Evolutionary conservation across 305 asterid species (phyloP), one percentile per base, ranked within the genome.

Genomic region (Lippia alba): DNA sequence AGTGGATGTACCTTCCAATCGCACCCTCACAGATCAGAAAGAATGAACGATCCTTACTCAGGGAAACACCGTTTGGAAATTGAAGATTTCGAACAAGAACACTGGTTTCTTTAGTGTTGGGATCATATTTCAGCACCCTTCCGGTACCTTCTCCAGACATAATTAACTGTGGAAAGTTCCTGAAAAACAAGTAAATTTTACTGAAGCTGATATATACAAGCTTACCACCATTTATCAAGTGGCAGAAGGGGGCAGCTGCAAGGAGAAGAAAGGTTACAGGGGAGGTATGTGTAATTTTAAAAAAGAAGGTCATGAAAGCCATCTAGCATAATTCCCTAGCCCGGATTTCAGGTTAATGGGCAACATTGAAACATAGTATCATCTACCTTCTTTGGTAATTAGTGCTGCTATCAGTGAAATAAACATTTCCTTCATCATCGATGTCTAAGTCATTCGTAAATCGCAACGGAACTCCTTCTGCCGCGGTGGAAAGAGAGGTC

Each of bases 361-460:
- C 30, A 24, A 24, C 30, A 24, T 65, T 53, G 62, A 46, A 53
- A 4, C 39, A 49, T 14, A 44, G 51, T 58, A 14, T 51, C 30
- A 68, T 66, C 61, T 81, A 91, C 99, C 99, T 91, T 69, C 99
- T 81, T 72, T 74, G 85, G 65, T 84, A 94, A 4, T 70, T 82
- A 50, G 87, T 77, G 86, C 97, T 91, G 90, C 99, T 94, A 79
- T 89, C 97, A 0, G 97, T 88, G 79, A 94, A 91, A 78, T 91
- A 94, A 44, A 94, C 64, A 67, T 85, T 89, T 72, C 97, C 97
- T 33, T 89, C 89, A 8, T 83, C 85, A 40, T 94, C 99, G 65
- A 91, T 65, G 74, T 94, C 99, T 67, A 94, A 74, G 64, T 91
- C 97, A 67, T 94, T 94, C 0, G 97, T 81, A 51, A 94, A 94